phyloP scores from a whole-genome alignment of 345 rosid genomes.

The Acer campestre region DNA sequence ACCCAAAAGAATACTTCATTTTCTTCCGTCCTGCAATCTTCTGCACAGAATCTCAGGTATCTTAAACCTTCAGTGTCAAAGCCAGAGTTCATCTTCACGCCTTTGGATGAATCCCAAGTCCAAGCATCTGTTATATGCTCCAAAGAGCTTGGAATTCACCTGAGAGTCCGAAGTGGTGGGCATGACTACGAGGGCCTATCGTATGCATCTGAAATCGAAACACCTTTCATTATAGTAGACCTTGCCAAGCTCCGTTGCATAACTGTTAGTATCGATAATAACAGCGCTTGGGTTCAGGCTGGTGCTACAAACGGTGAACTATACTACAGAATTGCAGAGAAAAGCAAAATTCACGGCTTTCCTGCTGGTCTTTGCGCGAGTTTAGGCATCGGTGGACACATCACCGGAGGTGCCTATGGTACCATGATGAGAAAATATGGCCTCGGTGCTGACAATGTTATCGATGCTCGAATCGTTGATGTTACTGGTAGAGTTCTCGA shows the following conservation, averaged over 20 bases:
- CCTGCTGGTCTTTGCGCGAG: slow-evolving; percentile 37
- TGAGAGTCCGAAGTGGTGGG: slow-evolving; percentile 40
- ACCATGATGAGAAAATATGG: slow-evolving; percentile 33
- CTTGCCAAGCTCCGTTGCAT: slow-evolving; percentile 30
- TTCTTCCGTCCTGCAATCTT: not conserved
- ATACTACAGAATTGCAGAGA: slow-evolving; percentile 33
- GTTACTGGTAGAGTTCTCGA: slow-evolving; percentile 24
- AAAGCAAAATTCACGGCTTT: slow-evolving; percentile 30
- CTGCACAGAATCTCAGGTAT: slow-evolving; percentile 22
- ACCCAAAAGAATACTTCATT: slow-evolving; percentile 1
- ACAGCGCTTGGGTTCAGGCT: slow-evolving; percentile 41
- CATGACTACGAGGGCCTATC: slow-evolving; percentile 42
- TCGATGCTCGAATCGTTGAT: slow-evolving; percentile 24
- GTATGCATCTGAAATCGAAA: slow-evolving; percentile 31
- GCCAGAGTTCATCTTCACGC: slow-evolving; percentile 30
- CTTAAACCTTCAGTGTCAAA: slow-evolving; percentile 15
- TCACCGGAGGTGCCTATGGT: slow-evolving; percentile 30
- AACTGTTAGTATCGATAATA: slow-evolving; percentile 21
- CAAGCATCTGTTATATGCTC: slow-evolving; percentile 34
- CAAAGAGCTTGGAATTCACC: slow-evolving; percentile 22
- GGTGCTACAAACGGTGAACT: slow-evolving; percentile 43
- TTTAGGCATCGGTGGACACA: slow-evolving; percentile 35
- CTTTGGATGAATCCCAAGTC: slow-evolving; percentile 25
- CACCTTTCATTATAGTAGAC: slow-evolving; percentile 38
- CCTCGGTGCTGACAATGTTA: slow-evolving; percentile 24